phyloP scores from a whole-genome alignment of 1,284 basidiomycete genomes.

The Sporisorium iseilematis-ciliati region DNA sequence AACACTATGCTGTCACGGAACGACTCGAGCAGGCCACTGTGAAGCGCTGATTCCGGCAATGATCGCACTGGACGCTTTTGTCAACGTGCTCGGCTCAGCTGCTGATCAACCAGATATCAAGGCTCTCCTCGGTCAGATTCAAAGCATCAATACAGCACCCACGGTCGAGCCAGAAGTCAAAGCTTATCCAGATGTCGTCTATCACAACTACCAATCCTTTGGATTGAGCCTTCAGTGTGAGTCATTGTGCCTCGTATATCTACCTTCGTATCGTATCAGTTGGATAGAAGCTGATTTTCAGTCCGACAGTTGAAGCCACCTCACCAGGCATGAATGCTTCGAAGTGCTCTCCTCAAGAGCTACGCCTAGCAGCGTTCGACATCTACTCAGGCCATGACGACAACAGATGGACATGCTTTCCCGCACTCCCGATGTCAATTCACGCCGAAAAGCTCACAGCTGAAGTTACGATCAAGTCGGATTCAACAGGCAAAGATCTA shows the following conservation, averaged over 20 bases:
- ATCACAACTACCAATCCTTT: slow-evolving; percentile 28
- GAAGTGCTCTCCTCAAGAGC: slow-evolving; percentile 1
- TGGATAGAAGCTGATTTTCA: background rate
- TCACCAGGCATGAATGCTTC: slow-evolving; percentile 10
- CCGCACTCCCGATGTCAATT: slow-evolving; percentile 22
- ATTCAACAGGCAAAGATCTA: slow-evolving; percentile 33
- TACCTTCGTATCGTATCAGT: too few species aligned
- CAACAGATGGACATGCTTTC: slow-evolving; percentile 26
- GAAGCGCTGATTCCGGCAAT: background rate
- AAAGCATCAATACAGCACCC: background rate
- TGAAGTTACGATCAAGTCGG: slow-evolving; percentile 3
- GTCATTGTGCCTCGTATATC: background rate
- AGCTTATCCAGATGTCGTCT: slow-evolving; percentile 36
- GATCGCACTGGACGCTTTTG: slow-evolving; percentile 9
- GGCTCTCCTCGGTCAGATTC: slow-evolving; percentile 7
- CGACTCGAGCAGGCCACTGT: background rate
- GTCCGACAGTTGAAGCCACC: slow-evolving; percentile 13
- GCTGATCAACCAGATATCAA: slow-evolving; percentile 11
- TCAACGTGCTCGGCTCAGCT: slow-evolving; percentile 7
- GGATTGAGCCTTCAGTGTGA: slow-evolving; percentile 48
- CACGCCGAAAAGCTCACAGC: background rate
- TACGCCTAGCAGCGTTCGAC: slow-evolving; percentile 35
- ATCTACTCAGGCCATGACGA: slow-evolving; percentile 36
- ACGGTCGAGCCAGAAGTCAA: slow-evolving; percentile 15
- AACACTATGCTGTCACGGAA: background rate